Evolutionary conservation across 2,329 filamentous ascomycete genomes (phyloP), one percentile per base, ranked within the genome.

Genomic region (Dothideomycetidae sp.): DNA sequence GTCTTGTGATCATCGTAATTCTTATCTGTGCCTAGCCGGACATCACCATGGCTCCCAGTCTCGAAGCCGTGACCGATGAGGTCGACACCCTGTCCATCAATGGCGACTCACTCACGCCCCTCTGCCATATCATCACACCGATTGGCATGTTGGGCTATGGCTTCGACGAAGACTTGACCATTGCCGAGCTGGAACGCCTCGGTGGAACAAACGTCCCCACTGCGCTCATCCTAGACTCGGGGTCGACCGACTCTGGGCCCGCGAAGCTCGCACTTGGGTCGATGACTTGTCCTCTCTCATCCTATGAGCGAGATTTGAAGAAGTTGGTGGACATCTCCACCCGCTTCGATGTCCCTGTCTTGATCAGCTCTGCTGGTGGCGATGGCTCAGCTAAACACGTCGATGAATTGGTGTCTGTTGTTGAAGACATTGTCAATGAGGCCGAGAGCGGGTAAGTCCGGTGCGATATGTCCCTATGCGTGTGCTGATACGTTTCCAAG

Each of bases 371-470:
- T 1, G 63, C 56, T 0, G 67, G 66, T 1, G 67, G 67, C 0
- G 64, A 66, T 44, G 67, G 67, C 0, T 59, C 54, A 3, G 56
- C 66, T 28, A 54, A 55, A 1, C 63, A 68, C 41, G 62, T 68
- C 0, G 36, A 51, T 13, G 50, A 56, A 9, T 58, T 67, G 37
- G 15, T 56, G 0, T 49, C 59, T 1, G 60, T 68, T 3, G 54
- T 67, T 0, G 26, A 49, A 3, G 56, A 59, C 11, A 54, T 60
- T 28, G 46, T n/a, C n/a, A n/a, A n/a, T n/a, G n/a, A n/a, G n/a
- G n/a, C n/a, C n/a, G n/a, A n/a, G n/a, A n/a, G n/a, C n/a, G n/a
- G n/a, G n/a, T n/a, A n/a, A n/a, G n/a, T n/a, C n/a, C n/a, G n/a
- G n/a, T n/a, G n/a, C n/a, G n/a, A n/a, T n/a, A n/a, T n/a, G n/a